Conservation (phyloP, 768 basidiomycete genomes). For the Thelephora ganbajun region DNA sequence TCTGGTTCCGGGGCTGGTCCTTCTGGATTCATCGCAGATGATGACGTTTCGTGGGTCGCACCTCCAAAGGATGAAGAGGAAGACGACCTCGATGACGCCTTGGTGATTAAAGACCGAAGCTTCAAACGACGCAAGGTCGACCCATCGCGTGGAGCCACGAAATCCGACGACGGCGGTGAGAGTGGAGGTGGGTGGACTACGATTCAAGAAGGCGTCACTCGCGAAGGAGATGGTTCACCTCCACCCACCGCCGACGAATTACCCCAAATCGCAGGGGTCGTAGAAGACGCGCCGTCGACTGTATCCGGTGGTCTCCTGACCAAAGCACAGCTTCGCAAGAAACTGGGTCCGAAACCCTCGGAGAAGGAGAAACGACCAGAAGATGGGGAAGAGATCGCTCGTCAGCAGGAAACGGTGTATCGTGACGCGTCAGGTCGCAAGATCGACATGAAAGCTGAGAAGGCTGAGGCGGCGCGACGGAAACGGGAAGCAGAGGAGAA, state of each 20-base stretch:
- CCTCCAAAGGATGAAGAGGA: constrained; percentile 41
- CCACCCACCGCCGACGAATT: constrained; percentile 53
- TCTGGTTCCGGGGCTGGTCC: constrained; percentile 17
- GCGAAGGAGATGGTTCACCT: constrained; percentile 23
- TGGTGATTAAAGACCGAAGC: constrained; percentile 58
- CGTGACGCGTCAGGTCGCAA: constrained; percentile 80
- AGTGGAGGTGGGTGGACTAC: constrained; percentile 56
- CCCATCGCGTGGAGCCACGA: too few relatives aligned
- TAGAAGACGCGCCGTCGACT: constrained; percentile 27
- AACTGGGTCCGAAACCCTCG: constrained; percentile 22
- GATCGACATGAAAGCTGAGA: constrained; percentile 77
- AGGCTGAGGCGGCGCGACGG: constrained; percentile 68
- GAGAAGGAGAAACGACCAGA: constrained; percentile 9
- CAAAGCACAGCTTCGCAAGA: constrained; percentile 59
- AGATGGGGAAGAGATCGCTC: constrained; percentile 42
- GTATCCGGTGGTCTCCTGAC: constrained; percentile 71
- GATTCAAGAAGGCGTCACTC: constrained; percentile 32
- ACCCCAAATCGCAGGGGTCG: constrained; percentile 37
- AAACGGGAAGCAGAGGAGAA: constrained; percentile 77
- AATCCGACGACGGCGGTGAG: constrained; percentile 9
- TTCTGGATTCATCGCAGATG: constrained; percentile 28
- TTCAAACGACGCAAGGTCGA: constrained; percentile 64
- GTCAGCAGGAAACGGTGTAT: constrained; percentile 84
- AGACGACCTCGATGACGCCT: constrained; percentile 42
- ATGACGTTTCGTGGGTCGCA: constrained; percentile 57